Evolutionary conservation across 441 rosid genomes (phyloP).

Genomic region (Populus hybrid): DNA sequence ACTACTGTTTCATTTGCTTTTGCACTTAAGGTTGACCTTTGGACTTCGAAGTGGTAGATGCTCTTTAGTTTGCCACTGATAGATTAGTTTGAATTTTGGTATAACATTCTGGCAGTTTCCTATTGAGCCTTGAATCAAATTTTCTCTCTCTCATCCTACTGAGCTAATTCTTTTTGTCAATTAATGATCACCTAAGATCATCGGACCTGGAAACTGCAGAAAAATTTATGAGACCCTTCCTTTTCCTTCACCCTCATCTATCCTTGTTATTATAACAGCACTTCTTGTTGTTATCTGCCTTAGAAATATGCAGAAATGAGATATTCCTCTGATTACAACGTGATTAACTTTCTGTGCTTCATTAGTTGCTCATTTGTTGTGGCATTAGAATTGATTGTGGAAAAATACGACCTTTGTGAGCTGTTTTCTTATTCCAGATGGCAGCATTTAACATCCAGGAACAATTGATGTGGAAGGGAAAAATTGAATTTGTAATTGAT

Average conservation of each 20-base stretch:
- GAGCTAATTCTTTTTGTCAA: not conserved
- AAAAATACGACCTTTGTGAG: slow-evolving; percentile 21
- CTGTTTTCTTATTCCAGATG: slow-evolving; percentile 62
- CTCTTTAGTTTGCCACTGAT: not conserved
- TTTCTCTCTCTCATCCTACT: not conserved
- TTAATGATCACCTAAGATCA: not conserved
- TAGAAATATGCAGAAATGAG: not conserved
- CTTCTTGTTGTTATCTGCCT: not conserved
- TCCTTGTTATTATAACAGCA: not conserved
- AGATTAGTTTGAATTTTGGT: not conserved
- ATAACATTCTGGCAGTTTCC: not conserved
- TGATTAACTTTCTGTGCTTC: not conserved
- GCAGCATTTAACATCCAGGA: slow-evolving; percentile 99
- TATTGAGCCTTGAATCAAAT: not conserved
- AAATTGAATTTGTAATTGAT: slow-evolving; percentile 86
- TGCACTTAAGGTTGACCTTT: not conserved
- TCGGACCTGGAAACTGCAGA: not conserved
- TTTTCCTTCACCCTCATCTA: not conserved
- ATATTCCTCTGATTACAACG: not conserved
- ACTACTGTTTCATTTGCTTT: not conserved
- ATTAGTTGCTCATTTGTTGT: not conserved
- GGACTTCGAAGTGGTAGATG: not conserved
- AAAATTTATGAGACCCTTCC: not conserved
- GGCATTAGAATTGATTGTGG: slow-evolving; percentile 9
- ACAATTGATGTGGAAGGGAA: slow-evolving; percentile 92